Conservation (phyloP, 2,329 filamentous ascomycete genomes). For the Ophiostoma triangulosporum region DNA sequence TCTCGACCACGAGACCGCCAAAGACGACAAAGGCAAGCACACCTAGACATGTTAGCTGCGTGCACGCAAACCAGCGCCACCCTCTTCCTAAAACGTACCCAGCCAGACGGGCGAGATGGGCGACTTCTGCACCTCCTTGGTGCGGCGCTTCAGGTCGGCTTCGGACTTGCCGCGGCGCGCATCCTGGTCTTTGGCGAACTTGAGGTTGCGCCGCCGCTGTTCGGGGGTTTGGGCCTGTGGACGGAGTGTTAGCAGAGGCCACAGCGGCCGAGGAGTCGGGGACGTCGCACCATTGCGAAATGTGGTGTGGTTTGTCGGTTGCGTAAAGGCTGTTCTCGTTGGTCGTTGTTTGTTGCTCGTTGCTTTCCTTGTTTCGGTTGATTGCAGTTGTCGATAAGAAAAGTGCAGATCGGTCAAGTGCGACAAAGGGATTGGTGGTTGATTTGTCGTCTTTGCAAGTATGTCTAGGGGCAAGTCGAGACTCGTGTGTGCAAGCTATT, state of each 20-base stretch:
- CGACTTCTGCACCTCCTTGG: conserved; percentile 42
- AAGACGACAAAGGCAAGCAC: conserved; percentile 48
- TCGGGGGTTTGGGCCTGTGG: conserved; percentile 67
- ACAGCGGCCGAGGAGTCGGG: background rate
- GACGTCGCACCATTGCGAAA: background rate
- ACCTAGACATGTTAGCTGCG: too few species aligned
- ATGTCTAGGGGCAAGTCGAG: background rate
- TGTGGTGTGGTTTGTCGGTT: background rate
- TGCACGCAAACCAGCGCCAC: too few species aligned
- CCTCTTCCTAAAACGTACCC: too few species aligned
- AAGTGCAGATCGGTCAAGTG: too few species aligned
- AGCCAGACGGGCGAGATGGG: conserved; percentile 53
- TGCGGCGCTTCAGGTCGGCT: conserved; percentile 45
- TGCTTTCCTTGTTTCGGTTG: too few species aligned
- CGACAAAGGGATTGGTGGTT: too few species aligned
- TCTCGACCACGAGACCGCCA: conserved; percentile 46
- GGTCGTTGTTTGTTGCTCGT: too few species aligned
- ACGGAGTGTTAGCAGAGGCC: background rate
- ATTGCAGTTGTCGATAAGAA: too few species aligned
- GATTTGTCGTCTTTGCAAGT: background rate
- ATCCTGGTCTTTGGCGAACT: conserved; percentile 62
- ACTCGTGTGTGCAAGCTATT: background rate
- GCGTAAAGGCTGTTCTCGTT: too few species aligned
- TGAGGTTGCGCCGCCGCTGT: conserved; percentile 68
- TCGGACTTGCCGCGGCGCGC: conserved; percentile 63